These are phyloP conservation scores for Dittrichia graveolens DNA, from an alignment of 129 eudicot genomes.

Conservation along the genomic window DNA sequence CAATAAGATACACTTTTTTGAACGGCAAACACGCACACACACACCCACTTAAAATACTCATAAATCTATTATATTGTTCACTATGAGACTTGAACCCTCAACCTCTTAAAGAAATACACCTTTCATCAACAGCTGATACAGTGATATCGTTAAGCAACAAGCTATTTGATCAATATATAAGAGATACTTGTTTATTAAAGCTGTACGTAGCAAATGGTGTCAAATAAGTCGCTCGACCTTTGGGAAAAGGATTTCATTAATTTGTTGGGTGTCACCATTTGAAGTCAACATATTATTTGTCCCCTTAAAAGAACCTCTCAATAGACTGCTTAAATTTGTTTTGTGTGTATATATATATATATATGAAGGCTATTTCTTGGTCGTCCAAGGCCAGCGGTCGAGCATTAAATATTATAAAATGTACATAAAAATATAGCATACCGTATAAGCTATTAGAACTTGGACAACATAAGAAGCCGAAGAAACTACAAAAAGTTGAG, in stretches of 20 bases:
- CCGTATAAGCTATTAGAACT: background rate
- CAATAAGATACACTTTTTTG: too few species aligned
- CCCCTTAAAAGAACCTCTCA: too few species aligned
- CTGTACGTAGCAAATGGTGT: background rate
- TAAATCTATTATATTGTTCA: too few species aligned
- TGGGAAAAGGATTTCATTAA: background rate
- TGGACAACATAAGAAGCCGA: conserved; percentile 4
- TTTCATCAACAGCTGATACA: too few species aligned
- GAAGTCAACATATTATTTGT: conserved; percentile 25
- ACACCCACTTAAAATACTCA: too few species aligned
- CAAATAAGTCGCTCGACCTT: background rate
- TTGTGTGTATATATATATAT: too few species aligned
- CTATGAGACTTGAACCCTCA: background rate
- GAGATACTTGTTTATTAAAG: too few species aligned
- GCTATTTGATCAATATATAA: too few species aligned
- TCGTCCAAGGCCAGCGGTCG: background rate
- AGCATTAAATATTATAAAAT: background rate
- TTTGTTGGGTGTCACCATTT: conserved; percentile 22
- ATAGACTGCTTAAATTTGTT: too few species aligned
- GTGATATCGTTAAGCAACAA: too few species aligned
- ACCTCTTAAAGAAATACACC: too few species aligned
- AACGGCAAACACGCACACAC: too few species aligned
- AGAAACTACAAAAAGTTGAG: conserved; percentile 23
- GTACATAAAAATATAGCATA: background rate
- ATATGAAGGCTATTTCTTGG: background rate